phyloP scores from a whole-genome alignment of 768 basidiomycete genomes.

The Lentinula raphanica region DNA sequence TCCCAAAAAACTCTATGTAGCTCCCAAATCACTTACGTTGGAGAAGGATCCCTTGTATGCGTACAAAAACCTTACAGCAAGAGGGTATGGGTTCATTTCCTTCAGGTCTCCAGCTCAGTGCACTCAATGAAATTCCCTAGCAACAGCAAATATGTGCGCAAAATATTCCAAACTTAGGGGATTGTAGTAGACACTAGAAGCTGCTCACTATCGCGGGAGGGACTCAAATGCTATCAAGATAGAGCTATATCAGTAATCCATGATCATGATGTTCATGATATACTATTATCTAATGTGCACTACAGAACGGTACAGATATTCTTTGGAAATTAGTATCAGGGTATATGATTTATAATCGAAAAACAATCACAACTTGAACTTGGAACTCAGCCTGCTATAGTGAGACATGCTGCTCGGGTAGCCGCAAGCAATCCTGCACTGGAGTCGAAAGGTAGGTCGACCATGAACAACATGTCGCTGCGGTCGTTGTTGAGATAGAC shows the following conservation, averaged over 20 bases:
- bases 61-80: conserved; percentile 95
- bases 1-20: conserved; percentile 29
- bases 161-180: conserved; percentile 63
- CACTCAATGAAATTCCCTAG: conserved; percentile 88
- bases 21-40: conserved; percentile 72
- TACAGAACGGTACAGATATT: background rate
- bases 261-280: background rate
- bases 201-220: conserved; percentile 61
- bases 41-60: conserved; percentile 89
- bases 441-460: conserved; percentile 74
- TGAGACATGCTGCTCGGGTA: conserved; percentile 87
- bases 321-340: background rate
- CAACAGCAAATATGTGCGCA: conserved; percentile 76
- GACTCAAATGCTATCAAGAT: too few species aligned
- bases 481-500: conserved; percentile 91
- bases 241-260: too few species aligned
- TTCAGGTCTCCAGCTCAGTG: conserved; percentile 66
- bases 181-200: conserved; percentile 91
- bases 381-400: conserved; percentile 57
- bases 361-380: background rate
- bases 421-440: conserved; percentile 66
- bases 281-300: background rate
- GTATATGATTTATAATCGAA: conserved; percentile 12
- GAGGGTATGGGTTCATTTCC: conserved; percentile 76
- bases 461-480: conserved; percentile 86